Evolutionary conservation across 441 rosid genomes (phyloP).

Genomic region (Erodium trifolium): DNA sequence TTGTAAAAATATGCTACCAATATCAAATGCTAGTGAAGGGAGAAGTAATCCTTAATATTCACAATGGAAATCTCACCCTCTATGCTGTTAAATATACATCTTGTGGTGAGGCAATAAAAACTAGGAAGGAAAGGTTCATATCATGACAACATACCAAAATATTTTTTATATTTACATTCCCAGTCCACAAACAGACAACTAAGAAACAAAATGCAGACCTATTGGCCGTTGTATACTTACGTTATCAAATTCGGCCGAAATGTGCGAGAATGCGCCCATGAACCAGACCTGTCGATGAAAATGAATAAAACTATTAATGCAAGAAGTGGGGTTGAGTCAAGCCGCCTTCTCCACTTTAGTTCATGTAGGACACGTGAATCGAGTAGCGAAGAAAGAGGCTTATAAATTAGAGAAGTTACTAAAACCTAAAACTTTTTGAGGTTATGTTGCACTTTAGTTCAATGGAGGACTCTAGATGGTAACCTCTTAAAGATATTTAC

Average conservation of each 20-base stretch:
- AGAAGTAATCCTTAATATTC: not conserved
- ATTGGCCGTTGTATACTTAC: constrained; percentile 35
- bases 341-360: too few relatives aligned
- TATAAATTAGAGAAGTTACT: too few relatives aligned
- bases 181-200: constrained; percentile 7
- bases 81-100: not conserved
- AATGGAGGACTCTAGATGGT: constrained; percentile 3
- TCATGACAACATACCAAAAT: not conserved
- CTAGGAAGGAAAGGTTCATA: constrained; percentile 1
- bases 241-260: constrained; percentile 71
- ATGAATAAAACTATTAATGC: not conserved
- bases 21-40: not conserved
- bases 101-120: not conserved
- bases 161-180: too few relatives aligned
- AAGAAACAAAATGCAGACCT: constrained; percentile 1
- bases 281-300: constrained; percentile 49
- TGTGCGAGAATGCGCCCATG: constrained; percentile 86
- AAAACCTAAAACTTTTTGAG: too few relatives aligned
- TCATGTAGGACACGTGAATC: too few relatives aligned
- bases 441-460: too few relatives aligned
- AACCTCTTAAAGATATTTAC: constrained; percentile 1
- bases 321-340: not conserved
- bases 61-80: not conserved
- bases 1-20: not conserved
- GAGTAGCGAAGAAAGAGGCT: too few relatives aligned